Conservation (phyloP, 805 yeast species). For the Nakazawaea sp. region DNA sequence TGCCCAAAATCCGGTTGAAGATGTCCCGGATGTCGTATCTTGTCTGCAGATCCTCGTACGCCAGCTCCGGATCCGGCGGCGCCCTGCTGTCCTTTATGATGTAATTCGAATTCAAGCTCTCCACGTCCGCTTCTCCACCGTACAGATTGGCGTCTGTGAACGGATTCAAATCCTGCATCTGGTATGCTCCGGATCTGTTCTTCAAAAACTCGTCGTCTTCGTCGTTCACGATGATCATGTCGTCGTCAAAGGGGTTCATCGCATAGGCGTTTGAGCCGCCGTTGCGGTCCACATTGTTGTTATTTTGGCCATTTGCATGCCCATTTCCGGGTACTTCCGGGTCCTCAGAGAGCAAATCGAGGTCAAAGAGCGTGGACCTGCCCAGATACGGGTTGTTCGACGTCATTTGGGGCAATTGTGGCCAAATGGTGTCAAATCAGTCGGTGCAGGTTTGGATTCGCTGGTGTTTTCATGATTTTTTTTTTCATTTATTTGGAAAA, state of each 20-base stretch:
- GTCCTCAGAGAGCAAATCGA: slow-evolving; percentile 6
- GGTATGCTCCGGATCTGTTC: background rate
- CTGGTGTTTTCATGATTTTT: too few species aligned
- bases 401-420: too few species aligned
- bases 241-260: slow-evolving; percentile 11
- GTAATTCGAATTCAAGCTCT: slow-evolving; percentile 8
- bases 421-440: too few species aligned
- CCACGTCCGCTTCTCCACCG: slow-evolving; percentile 1
- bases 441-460: too few species aligned
- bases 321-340: background rate
- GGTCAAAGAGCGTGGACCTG: slow-evolving; percentile 9
- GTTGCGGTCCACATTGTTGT: too few species aligned
- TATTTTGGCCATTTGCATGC: background rate
- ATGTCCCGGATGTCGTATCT: slow-evolving; percentile 12
- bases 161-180: slow-evolving; percentile 9
- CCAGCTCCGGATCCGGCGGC: slow-evolving; percentile 8
- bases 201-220: background rate
- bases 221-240: slow-evolving; percentile 7
- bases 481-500: too few species aligned
- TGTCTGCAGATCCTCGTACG: slow-evolving; percentile 1
- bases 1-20: slow-evolving; percentile 8
- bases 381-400: slow-evolving; percentile 8
- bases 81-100: slow-evolving; percentile 10
- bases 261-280: too few species aligned
- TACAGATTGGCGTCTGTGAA: slow-evolving; percentile 9